phyloP scores from a whole-genome alignment of 371 early-diverging fungal genomes.

The Syncephalastrum monosporum region DNA sequence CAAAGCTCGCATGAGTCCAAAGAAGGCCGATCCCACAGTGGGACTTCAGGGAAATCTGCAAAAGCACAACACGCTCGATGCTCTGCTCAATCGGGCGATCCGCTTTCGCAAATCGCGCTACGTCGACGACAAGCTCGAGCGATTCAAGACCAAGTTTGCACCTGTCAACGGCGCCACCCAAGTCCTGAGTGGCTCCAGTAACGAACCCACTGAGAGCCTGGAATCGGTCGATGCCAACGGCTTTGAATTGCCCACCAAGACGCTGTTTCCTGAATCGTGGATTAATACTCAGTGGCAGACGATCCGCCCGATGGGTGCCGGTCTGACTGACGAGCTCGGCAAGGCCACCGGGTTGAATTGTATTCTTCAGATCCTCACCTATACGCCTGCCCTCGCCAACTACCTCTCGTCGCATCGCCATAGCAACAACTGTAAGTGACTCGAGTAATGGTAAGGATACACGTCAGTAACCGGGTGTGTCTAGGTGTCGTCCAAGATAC shows the following conservation, averaged over 20 bases:
- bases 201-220: background rate
- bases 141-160: slow-evolving; percentile 42
- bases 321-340: slow-evolving; percentile 82
- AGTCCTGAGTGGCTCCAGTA: background rate
- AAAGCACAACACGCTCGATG: slow-evolving; percentile 24
- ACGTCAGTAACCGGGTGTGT: background rate
- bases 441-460: too few relatives aligned
- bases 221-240: slow-evolving; percentile 54
- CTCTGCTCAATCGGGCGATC: slow-evolving; percentile 37
- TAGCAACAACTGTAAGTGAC: slow-evolving; percentile 53
- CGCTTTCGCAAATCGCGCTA: slow-evolving; percentile 47
- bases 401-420: slow-evolving; percentile 67
- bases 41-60: too few relatives aligned
- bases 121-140: slow-evolving; percentile 44
- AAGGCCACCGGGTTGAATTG: slow-evolving; percentile 91
- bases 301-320: slow-evolving; percentile 72
- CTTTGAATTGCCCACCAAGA: slow-evolving; percentile 63
- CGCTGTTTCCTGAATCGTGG: slow-evolving; percentile 56
- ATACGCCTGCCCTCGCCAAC: slow-evolving; percentile 80
- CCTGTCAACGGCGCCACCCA: slow-evolving; percentile 34
- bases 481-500: slow-evolving; percentile 59
- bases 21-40: too few relatives aligned
- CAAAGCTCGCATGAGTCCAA: too few relatives aligned
- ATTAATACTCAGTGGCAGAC: slow-evolving; percentile 59
- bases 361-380: slow-evolving; percentile 86